Evolutionary conservation across 345 rosid species (phyloP), one percentile per base, ranked within the genome.

Genomic region (Passiflora organensis): DNA sequence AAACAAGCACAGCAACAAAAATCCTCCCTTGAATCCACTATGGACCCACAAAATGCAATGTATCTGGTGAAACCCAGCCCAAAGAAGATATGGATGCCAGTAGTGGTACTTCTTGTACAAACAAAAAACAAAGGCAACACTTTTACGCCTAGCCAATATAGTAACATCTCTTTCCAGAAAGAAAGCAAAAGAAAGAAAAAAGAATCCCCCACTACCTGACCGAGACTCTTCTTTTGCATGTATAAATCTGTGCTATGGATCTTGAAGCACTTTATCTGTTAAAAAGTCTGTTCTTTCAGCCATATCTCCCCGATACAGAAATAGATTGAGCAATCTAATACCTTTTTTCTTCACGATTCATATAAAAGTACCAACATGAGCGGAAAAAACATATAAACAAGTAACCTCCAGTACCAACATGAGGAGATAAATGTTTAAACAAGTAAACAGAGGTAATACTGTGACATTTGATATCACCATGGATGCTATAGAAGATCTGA

Each of bases 51-150:
- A 10, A 32, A 24, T 4, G 56, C 49, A 16, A 24, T 16, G 5
- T 39, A 36, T 34, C 24, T 55, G 19, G 60, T 44, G 60, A 67
- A 58, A 51, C 54, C 69, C 69, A 67, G 48, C 69, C 59, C 32
- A 17, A 51, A 48, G 10, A 52, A 56, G 63, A 66, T 56, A 65
- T 51, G 69, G 56, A 60, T 72, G 70, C 60, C 59, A 57, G 45
- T 21, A 43, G 58, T 60, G 63, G 55, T 37, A 56, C 32, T 18
- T 2, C 32, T 34, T 38, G 38, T 37, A 24, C 51, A 50, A 59
- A 24, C 44, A 23, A 22, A 58, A 47, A 13, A 36, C 57, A 67
- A 57, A 15, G 61, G 34, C 5, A 28, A 28, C 34, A 28, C 34
- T 28, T 28, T n/a, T 28, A 28, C 3, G 34, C 3, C 8, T 28